Percentiles rank a stretch among this genome's conserved stretches.
Evolutionary conservation across 2,329 filamentous ascomycete species (phyloP).

Genomic region (Xylaria sp.): DNA sequence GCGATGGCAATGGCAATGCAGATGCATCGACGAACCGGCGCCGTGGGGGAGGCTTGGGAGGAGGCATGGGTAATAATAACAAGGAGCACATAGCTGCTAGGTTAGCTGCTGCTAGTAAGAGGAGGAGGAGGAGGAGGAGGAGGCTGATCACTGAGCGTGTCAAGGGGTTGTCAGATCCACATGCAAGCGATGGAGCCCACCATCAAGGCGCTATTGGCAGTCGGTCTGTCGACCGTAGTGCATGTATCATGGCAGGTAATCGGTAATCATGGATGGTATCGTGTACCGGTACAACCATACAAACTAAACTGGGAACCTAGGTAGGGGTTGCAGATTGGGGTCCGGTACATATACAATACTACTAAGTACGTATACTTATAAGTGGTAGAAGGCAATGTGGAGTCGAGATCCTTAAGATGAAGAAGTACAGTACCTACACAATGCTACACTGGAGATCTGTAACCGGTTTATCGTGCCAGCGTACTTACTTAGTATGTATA

Average conservation of each 20-base stretch:
- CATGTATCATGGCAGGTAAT: no score
- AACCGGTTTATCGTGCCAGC: background rate
- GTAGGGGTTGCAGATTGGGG: background rate
- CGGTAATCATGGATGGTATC: no score
- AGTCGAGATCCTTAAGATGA: background rate
- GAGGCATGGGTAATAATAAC: constrained; percentile 14
- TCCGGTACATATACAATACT: constrained; percentile 3
- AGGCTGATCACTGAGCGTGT: constrained; percentile 34
- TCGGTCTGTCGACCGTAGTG: background rate
- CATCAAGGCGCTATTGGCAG: constrained; percentile 21
- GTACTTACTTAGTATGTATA: no score
- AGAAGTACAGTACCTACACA: background rate
- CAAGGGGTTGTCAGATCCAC: constrained; percentile 35
- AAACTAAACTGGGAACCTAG: background rate
- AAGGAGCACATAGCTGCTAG: constrained; percentile 19
- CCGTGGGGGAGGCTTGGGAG: constrained; percentile 21
- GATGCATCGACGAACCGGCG: constrained; percentile 30
- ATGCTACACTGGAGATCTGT: constrained; percentile 1
- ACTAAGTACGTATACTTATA: no score
- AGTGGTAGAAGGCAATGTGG: background rate
- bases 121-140: constrained; percentile 25
- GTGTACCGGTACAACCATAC: constrained; percentile 4
- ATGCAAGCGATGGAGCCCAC: constrained; percentile 31
- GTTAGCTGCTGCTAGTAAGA: constrained; percentile 15
- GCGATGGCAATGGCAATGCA: constrained; percentile 33